A percentile compares a stretch with the other conserved stretches of the same genome.
Conservation (phyloP, 192 early-diverging fungal species). For the Umbelopsis sp. region DNA sequence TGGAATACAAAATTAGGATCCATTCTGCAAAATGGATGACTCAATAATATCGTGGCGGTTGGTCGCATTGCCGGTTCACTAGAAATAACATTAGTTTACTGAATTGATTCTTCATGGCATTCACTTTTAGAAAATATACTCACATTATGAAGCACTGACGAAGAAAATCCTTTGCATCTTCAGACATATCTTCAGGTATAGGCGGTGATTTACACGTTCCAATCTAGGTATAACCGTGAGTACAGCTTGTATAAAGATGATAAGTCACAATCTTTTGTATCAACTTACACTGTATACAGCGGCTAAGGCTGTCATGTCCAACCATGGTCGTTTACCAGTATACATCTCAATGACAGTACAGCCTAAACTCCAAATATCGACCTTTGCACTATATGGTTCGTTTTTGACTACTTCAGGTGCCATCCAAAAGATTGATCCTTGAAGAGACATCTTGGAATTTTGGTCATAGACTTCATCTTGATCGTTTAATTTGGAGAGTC, state of each 20-base stretch:
- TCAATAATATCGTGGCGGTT: slow-evolving; percentile 72
- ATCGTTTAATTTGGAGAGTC: slow-evolving; percentile 84
- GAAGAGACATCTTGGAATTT: slow-evolving; percentile 51
- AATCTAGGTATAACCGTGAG: slow-evolving; percentile 51
- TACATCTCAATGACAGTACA: slow-evolving; percentile 96
- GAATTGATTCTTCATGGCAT: not conserved
- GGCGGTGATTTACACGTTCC: slow-evolving; percentile 83
- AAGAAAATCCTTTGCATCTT: slow-evolving; percentile 72
- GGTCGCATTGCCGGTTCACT: slow-evolving; percentile 79
- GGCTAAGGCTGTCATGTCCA: slow-evolving; percentile 49
- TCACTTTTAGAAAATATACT: slow-evolving; percentile 34
- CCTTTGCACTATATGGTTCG: slow-evolving; percentile 84
- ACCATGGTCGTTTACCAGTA: slow-evolving; percentile 82
- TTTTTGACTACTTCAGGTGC: slow-evolving; percentile 90
- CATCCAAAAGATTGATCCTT: slow-evolving; percentile 91
- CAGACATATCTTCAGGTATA: slow-evolving; percentile 72
- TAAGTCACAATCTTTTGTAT: not conserved
- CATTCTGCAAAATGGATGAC: slow-evolving; percentile 71
- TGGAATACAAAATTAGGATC: slow-evolving; percentile 53
- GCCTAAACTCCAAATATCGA: slow-evolving; percentile 91
- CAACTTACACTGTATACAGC: slow-evolving; percentile 57
- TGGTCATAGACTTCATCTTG: slow-evolving; percentile 40
- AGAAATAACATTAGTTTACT: slow-evolving; percentile 11
- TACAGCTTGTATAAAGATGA: not conserved
- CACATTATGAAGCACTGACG: slow-evolving; percentile 74